Percentiles rank a stretch among this genome's conserved stretches.
Evolutionary conservation across 2,329 filamentous ascomycete genomes (phyloP).

Genomic region (Arthrobotrys sphaeroides): DNA sequence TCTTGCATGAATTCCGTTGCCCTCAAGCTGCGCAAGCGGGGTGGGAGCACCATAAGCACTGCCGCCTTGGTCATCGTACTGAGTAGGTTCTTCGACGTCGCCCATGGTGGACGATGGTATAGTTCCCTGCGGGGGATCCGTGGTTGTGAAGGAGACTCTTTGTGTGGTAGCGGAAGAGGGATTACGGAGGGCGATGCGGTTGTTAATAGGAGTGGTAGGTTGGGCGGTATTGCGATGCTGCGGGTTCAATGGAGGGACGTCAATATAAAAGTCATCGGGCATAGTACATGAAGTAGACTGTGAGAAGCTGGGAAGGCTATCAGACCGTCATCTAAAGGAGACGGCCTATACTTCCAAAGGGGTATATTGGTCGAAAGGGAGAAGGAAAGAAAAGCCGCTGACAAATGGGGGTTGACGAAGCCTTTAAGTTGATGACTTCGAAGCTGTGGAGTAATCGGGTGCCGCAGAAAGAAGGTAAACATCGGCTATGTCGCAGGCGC

Average conservation of each 20-base stretch:
- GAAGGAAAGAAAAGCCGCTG: conserved; percentile 14
- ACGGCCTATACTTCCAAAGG: neutral
- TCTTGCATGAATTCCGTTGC: conserved; percentile 63
- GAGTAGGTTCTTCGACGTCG: conserved; percentile 69
- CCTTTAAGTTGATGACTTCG: neutral
- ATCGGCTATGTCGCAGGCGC: conserved; percentile 9
- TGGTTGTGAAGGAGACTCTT: conserved; percentile 39
- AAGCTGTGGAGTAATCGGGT: neutral
- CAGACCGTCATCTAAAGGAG: conserved; percentile 8
- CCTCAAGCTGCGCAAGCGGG: conserved; percentile 84
- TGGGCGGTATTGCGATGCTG: conserved; percentile 34
- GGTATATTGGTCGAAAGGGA: conserved; percentile 2
- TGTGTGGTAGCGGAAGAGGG: conserved; percentile 45
- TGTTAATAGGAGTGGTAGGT: conserved; percentile 8
- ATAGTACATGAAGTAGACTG: conserved; percentile 44
- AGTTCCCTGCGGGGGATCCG: conserved; percentile 34
- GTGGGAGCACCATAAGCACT: conserved; percentile 93
- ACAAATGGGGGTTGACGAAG: conserved; percentile 41
- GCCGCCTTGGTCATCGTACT: conserved; percentile 74
- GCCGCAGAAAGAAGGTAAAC: conserved; percentile 33
- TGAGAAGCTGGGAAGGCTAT: conserved; percentile 3
- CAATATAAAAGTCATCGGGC: conserved; percentile 54
- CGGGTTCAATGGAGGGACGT: conserved; percentile 46
- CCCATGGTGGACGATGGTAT: conserved; percentile 49
- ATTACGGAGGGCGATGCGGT: conserved; percentile 9